Percentiles rank a stretch among this genome's conserved stretches.
Evolutionary conservation across 306 rosid species (phyloP).

Genomic region (Pueraria montana): DNA sequence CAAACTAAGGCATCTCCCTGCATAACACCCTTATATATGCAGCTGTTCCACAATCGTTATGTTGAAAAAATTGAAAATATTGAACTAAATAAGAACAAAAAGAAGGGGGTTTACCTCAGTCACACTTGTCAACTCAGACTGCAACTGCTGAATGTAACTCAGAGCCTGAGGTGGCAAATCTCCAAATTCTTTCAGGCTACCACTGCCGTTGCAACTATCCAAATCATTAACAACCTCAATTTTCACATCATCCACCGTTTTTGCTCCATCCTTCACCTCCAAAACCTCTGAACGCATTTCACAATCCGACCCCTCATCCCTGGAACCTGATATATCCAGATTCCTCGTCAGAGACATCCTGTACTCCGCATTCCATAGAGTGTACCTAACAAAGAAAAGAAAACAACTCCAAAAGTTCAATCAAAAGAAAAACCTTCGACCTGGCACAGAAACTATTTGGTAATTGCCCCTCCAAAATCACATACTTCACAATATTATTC

Average conservation of each 20-base stretch:
- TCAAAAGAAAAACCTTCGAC: not conserved
- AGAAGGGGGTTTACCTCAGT: slow-evolving; percentile 69
- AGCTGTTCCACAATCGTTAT: not conserved
- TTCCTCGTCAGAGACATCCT: slow-evolving; percentile 86
- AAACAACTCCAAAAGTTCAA: slow-evolving; percentile 15
- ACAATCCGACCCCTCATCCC: slow-evolving; percentile 42
- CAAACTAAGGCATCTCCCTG: slow-evolving; percentile 12
- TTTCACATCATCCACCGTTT: slow-evolving; percentile 33
- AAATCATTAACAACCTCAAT: slow-evolving; percentile 55
- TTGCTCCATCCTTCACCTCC: slow-evolving; percentile 51
- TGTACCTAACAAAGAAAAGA: slow-evolving; percentile 65
- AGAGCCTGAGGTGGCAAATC: slow-evolving; percentile 86
- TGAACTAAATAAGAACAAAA: not conserved
- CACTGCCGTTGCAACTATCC: slow-evolving; percentile 45
- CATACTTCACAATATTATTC: not conserved
- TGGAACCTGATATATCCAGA: slow-evolving; percentile 65
- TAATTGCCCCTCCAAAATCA: slow-evolving; percentile 9
- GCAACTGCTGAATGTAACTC: slow-evolving; percentile 75
- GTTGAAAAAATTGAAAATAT: slow-evolving; percentile 30
- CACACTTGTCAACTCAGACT: slow-evolving; percentile 66
- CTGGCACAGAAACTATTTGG: not conserved
- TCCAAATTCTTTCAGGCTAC: slow-evolving; percentile 56
- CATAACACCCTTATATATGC: slow-evolving; percentile 28
- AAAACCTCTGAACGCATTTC: slow-evolving; percentile 40
- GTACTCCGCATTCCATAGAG: slow-evolving; percentile 97